phyloP scores from a whole-genome alignment of 2,329 filamentous ascomycete genomes.

The Epichloe typhina region DNA sequence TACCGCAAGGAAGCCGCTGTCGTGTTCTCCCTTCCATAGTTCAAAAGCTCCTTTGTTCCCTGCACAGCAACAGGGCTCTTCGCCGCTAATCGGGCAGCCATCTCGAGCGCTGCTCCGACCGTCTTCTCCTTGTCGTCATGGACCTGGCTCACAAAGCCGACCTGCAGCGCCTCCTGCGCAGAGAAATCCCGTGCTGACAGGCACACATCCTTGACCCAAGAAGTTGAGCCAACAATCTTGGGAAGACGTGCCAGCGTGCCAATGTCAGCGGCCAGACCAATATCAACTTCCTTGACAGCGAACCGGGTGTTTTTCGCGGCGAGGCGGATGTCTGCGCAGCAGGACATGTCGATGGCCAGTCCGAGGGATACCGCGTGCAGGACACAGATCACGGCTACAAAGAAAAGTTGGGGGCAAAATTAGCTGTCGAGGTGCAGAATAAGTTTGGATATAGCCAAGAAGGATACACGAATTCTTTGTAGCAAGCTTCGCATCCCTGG shows the following conservation, averaged over 20 bases:
- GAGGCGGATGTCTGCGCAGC: slow-evolving; percentile 58
- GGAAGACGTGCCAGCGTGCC: slow-evolving; percentile 63
- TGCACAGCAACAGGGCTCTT: slow-evolving; percentile 85
- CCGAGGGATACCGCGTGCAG: slow-evolving; percentile 70
- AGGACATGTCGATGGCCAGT: slow-evolving; percentile 61
- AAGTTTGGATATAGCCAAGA: too few relatives aligned
- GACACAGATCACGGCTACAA: slow-evolving; percentile 63
- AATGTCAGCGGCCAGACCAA: slow-evolving; percentile 68
- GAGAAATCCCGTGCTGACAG: slow-evolving; percentile 58
- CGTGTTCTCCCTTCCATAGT: slow-evolving; percentile 65
- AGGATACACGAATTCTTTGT: too few relatives aligned
- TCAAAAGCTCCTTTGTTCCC: slow-evolving; percentile 77
- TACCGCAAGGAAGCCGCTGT: slow-evolving; percentile 72
- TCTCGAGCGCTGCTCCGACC: slow-evolving; percentile 46
- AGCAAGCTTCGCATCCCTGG: too few relatives aligned
- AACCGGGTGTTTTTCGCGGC: slow-evolving; percentile 46
- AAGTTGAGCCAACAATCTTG: slow-evolving; percentile 55
- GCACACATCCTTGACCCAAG: slow-evolving; percentile 71
- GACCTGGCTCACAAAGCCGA: slow-evolving; percentile 58
- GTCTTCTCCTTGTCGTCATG: slow-evolving; percentile 49
- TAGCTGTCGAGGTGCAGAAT: too few relatives aligned
- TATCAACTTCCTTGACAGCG: slow-evolving; percentile 70
- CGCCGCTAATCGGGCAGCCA: slow-evolving; percentile 52
- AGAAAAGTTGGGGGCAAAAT: too few relatives aligned
- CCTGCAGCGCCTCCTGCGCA: slow-evolving; percentile 53